Evolutionary conservation across 345 rosid genomes (phyloP).

Genomic region (Erucastrum elatum): DNA sequence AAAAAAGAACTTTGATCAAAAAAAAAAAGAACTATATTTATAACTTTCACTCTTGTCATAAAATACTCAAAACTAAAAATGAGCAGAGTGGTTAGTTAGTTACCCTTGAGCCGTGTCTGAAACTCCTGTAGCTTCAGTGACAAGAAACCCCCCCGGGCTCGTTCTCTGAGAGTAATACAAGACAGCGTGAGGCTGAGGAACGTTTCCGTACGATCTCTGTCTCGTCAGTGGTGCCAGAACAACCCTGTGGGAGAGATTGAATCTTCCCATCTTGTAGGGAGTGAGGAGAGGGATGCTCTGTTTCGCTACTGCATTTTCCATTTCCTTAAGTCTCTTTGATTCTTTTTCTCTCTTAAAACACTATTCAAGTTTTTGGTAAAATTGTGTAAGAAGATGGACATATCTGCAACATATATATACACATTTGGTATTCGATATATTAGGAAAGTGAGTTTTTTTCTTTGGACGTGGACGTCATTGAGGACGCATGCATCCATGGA

Average conservation of each 20-base stretch:
- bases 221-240: conserved; percentile 67
- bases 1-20: too few relatives aligned
- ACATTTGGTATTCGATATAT: neutral
- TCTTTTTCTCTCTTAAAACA: neutral
- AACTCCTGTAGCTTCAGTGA: conserved; percentile 63
- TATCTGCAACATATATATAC: neutral
- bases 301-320: neutral
- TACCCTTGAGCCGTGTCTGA: conserved; percentile 69
- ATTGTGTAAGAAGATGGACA: neutral
- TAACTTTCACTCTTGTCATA: neutral
- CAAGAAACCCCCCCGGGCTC: conserved; percentile 57
- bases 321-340: neutral
- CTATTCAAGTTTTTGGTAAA: neutral
- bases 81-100: neutral
- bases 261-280: conserved; percentile 1
- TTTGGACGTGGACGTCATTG: neutral
- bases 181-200: conserved; percentile 73
- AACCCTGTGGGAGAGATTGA: conserved; percentile 38
- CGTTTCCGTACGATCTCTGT: conserved; percentile 52
- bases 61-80: neutral
- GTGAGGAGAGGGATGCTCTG: neutral
- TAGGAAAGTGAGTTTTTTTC: neutral
- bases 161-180: conserved; percentile 74
- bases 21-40: too few relatives aligned
- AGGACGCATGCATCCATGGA: neutral